A percentile compares a stretch with the other conserved stretches of the same genome.
These are phyloP conservation scores for Sporisorium scitamineum DNA, from an alignment of 1,284 basidiomycete genomes.

Conservation along the genomic window DNA sequence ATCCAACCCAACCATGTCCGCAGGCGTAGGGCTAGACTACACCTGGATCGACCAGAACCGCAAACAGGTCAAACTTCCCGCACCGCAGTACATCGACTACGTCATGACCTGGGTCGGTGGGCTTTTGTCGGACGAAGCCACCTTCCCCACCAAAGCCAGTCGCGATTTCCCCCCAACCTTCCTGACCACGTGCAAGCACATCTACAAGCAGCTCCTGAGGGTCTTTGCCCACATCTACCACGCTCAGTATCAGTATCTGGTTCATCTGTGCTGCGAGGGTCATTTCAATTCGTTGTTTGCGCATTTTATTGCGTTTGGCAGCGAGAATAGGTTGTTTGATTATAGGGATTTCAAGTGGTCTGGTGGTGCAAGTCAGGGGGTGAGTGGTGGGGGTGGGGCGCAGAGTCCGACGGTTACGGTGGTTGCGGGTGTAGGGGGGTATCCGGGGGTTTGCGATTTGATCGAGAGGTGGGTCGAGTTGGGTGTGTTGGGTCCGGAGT, in stretches of 20 bases:
- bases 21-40: conserved; percentile 91
- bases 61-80: conserved; percentile 90
- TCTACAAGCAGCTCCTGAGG: conserved; percentile 94
- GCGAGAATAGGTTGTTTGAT: conserved; percentile 83
- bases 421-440: conserved; percentile 61
- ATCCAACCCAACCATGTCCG: conserved; percentile 92
- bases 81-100: conserved; percentile 97
- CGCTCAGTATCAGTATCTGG: conserved; percentile 88
- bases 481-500: conserved; percentile 75
- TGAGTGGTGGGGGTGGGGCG: conserved; percentile 8
- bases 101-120: conserved; percentile 99
- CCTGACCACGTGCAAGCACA: conserved; percentile 91
- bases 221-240: conserved; percentile 99
- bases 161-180: conserved; percentile 90
- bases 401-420: neutral
- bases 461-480: conserved; percentile 91
- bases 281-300: conserved; percentile 99
- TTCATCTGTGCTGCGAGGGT: conserved; percentile 93
- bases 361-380: conserved; percentile 2
- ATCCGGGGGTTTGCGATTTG: conserved; percentile 80
- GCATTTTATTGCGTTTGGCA: conserved; percentile 90
- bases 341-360: conserved; percentile 78
- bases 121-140: conserved; percentile 87
- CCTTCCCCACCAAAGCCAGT: conserved; percentile 96
- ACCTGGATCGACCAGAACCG: conserved; percentile 91